A percentile compares a stretch with the other conserved stretches of the same genome.
Conservation (phyloP, 176 grass and related monocot species). For the Carex scoparia region DNA sequence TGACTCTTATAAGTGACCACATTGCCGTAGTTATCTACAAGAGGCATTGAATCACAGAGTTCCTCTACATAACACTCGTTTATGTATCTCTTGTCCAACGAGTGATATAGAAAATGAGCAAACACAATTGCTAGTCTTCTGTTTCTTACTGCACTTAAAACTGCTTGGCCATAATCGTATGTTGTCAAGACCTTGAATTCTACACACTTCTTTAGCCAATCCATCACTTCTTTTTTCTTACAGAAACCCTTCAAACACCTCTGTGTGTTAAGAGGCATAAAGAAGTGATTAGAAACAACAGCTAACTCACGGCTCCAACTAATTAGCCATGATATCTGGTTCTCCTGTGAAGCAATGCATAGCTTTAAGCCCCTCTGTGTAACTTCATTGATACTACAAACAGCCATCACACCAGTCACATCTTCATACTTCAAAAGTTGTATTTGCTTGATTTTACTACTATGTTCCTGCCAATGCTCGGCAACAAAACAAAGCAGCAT, state of each 20-base stretch:
- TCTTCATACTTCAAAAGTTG: constrained; percentile 52
- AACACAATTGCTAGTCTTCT: constrained; percentile 33
- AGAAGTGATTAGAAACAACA: constrained; percentile 23
- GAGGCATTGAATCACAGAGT: constrained; percentile 18
- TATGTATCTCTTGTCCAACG: not conserved
- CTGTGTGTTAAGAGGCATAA: constrained; percentile 35
- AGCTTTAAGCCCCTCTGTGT: constrained; percentile 6
- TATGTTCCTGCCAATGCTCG: constrained; percentile 21
- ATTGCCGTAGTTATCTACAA: constrained; percentile 41
- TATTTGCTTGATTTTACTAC: constrained; percentile 37
- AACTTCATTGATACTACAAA: constrained; percentile 38
- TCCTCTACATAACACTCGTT: not conserved
- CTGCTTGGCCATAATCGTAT: constrained; percentile 8
- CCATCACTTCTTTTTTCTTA: not conserved
- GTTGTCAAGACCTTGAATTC: constrained; percentile 35
- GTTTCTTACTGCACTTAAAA: constrained; percentile 29
- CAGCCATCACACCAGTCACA: constrained; percentile 11
- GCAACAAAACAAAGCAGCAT: constrained; percentile 48
- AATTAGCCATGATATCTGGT: constrained; percentile 43
- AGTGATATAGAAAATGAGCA: constrained; percentile 58
- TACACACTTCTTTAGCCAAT: constrained; percentile 35
- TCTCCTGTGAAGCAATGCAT: constrained; percentile 36
- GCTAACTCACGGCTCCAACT: constrained; percentile 53
- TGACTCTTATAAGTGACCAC: constrained; percentile 6
- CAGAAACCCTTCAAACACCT: constrained; percentile 10